Evolutionary conservation across 495 filamentous ascomycete genomes (phyloP).

Genomic region (Penicillium pancosmium): DNA sequence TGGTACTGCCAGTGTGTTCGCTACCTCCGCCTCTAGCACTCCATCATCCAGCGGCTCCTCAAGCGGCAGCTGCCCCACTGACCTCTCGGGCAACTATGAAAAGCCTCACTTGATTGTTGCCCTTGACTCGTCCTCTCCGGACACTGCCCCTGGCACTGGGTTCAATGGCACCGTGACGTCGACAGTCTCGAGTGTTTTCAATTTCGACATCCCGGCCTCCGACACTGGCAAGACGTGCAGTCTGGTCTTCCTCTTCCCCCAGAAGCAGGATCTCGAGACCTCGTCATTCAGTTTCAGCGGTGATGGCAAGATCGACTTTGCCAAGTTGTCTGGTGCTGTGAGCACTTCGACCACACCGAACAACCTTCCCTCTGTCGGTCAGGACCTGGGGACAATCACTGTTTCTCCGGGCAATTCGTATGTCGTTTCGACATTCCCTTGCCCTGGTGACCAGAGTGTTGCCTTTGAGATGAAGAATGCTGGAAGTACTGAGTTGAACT

Average conservation of each 20-base stretch:
- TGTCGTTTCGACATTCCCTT: constrained; percentile 56
- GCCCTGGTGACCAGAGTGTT: constrained; percentile 55
- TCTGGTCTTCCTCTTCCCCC: constrained; percentile 68
- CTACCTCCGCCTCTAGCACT: constrained; percentile 11
- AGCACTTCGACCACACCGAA: constrained; percentile 50
- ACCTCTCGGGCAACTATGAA: constrained; percentile 55
- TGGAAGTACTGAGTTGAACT: constrained; percentile 58
- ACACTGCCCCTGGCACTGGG: constrained; percentile 53
- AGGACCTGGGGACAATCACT: constrained; percentile 50
- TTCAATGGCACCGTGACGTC: constrained; percentile 57
- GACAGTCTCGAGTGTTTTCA: constrained; percentile 64
- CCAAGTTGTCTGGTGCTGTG: constrained; percentile 44
- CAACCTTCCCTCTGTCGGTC: constrained; percentile 47
- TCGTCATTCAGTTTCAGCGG: constrained; percentile 61
- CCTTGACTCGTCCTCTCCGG: constrained; percentile 58
- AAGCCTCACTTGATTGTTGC: constrained; percentile 70
- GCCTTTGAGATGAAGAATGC: constrained; percentile 54
- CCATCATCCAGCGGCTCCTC: constrained; percentile 21
- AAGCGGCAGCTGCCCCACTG: constrained; percentile 48
- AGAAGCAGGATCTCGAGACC: constrained; percentile 51
- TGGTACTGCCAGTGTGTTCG: constrained; percentile 10
- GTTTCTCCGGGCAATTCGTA: constrained; percentile 60
- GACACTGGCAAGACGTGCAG: constrained; percentile 62
- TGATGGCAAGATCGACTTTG: constrained; percentile 58
- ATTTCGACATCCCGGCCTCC: constrained; percentile 64